A percentile compares a stretch with the other conserved stretches of the same genome.
Conservation (phyloP, 257 asterid genomes). For the Henckelia pumila region DNA sequence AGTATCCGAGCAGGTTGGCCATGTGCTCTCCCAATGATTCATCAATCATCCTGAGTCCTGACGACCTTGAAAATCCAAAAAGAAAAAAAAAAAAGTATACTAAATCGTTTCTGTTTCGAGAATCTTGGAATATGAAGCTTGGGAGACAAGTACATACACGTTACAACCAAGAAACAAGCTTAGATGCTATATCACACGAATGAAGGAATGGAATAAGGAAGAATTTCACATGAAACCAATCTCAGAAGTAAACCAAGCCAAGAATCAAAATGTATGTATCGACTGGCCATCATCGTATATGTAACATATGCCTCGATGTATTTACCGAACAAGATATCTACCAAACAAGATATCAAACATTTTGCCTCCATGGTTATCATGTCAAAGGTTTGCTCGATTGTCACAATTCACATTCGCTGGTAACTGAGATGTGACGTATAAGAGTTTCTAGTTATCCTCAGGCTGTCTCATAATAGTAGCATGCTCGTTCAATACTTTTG, state of each 20-base stretch:
- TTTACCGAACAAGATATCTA: slow-evolving; percentile 29
- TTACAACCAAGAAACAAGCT: slow-evolving; percentile 29
- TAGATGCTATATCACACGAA: background rate
- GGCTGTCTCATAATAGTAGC: slow-evolving; percentile 36
- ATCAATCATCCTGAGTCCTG: too few species aligned
- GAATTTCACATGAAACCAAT: slow-evolving; percentile 21
- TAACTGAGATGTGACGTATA: slow-evolving; percentile 19
- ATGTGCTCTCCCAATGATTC: too few species aligned
- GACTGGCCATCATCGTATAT: slow-evolving; percentile 40
- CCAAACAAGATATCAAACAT: slow-evolving; percentile 25
- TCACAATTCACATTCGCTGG: slow-evolving; percentile 34
- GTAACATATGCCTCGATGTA: slow-evolving; percentile 38
- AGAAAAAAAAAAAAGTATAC: background rate
- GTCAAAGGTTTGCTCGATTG: slow-evolving; percentile 25
- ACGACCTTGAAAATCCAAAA: too few species aligned
- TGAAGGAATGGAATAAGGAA: slow-evolving; percentile 22
- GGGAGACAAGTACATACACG: slow-evolving; percentile 29
- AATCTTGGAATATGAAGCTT: slow-evolving; percentile 31
- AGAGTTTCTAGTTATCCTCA: slow-evolving; percentile 39
- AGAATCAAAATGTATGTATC: slow-evolving; percentile 36
- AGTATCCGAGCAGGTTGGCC: too few species aligned
- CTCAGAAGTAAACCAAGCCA: slow-evolving; percentile 24
- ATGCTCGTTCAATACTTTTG: slow-evolving; percentile 50
- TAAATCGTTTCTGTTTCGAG: slow-evolving; percentile 21
- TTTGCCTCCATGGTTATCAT: slow-evolving; percentile 23